Evolutionary conservation across 2,329 filamentous ascomycete genomes (phyloP), one percentile per base, ranked within the genome.

Genomic region (Nemania serpens): DNA sequence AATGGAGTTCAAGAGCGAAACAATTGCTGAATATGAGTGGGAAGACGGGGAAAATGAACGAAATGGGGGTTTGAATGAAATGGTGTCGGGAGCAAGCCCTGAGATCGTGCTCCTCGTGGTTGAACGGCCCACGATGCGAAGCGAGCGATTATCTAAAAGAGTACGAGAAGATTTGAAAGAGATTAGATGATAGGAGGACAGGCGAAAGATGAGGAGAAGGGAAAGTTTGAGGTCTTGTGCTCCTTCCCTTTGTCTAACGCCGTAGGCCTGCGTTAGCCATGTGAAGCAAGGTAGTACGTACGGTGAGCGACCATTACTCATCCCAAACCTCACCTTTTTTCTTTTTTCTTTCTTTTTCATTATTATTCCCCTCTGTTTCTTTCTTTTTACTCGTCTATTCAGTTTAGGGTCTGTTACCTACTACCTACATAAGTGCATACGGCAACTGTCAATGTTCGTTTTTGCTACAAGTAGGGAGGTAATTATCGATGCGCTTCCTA

Each of bases 181-280:
- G 12, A 55, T 42, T 17, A 50, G 29, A 15, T 29, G 39, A 37
- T 15, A 36, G 45, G n/a, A 42, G 39, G 34, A 18, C 17, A n/a
- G 20, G 17, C 17, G 61, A 56, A 34, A 59, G 52, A 47, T 53
- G 55, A 58, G 59, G 51, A 63, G 65, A 65, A 68, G 42, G 46
- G 20, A 18, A 43, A n/a, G 37, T 9, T 37, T 33, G 33, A 37
- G 33, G 29, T 11, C 33, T 10, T 20, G 17, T 36, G 33, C 47
- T 50, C 47, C 47, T 45, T 45, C 34, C 46, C 33, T 41, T 15
- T 33, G 47, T 48, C 45, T 48, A 58, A 53, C 51, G 51, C 55
- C 43, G 51, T 61, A 37, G 41, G 51, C 22, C 22, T 56, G 55
- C 58, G 36, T 54, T 61, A 39, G 37, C 22, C 20, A 41, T 15